A percentile compares a stretch with the other conserved stretches of the same genome.
These are phyloP conservation scores for Arachis hypogaea DNA, from an alignment of 306 rosid genomes.

Conservation along the genomic window DNA sequence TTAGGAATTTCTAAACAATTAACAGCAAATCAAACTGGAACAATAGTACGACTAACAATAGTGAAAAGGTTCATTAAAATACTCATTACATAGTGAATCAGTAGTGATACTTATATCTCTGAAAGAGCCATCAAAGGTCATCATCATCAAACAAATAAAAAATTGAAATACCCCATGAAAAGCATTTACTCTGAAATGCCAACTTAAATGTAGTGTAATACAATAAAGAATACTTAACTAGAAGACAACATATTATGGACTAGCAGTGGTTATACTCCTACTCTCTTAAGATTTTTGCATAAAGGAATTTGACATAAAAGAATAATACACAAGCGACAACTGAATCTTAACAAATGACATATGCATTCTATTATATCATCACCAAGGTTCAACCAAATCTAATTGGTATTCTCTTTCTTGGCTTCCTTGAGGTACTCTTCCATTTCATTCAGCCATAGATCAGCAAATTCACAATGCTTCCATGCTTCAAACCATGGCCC, in stretches of 20 bases:
- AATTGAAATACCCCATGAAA: slow-evolving; percentile 27
- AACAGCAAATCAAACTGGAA: no score
- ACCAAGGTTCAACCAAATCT: slow-evolving; percentile 18
- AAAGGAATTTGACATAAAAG: slow-evolving; percentile 44
- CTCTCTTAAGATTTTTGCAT: slow-evolving; percentile 26
- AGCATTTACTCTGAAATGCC: slow-evolving; percentile 44
- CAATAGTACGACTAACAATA: not conserved
- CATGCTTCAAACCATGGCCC: slow-evolving; percentile 85
- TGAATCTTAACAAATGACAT: slow-evolving; percentile 9
- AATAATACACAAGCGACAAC: slow-evolving; percentile 25
- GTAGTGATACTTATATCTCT: slow-evolving; percentile 9
- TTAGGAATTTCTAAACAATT: not conserved
- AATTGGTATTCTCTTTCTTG: slow-evolving; percentile 41
- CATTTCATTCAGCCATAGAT: slow-evolving; percentile 67
- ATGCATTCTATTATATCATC: not conserved
- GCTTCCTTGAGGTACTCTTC: slow-evolving; percentile 51
- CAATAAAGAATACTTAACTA: slow-evolving; percentile 31
- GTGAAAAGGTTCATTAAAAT: slow-evolving; percentile 27
- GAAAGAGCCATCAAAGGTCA: slow-evolving; percentile 21
- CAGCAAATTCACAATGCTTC: slow-evolving; percentile 77
- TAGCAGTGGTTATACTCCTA: slow-evolving; percentile 33
- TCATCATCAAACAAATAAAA: slow-evolving; percentile 36
- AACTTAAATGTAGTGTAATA: slow-evolving; percentile 9
- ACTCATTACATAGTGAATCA: slow-evolving; percentile 17
- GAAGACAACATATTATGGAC: slow-evolving; percentile 20